phyloP scores from a whole-genome alignment of 2,329 filamentous ascomycete species.

The Botrytis tulipae region DNA sequence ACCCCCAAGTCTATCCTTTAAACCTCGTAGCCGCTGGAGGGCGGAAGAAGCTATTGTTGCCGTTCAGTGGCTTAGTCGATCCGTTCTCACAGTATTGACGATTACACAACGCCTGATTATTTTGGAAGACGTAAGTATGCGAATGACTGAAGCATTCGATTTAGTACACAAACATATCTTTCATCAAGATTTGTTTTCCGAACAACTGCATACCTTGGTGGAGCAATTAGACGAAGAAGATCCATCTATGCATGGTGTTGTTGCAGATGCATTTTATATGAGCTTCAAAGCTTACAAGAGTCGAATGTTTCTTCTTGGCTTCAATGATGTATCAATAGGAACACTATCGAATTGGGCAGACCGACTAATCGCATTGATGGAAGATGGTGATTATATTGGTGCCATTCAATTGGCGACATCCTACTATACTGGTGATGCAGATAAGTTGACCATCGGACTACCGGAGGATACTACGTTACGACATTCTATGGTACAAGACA shows the following conservation, averaged over 20 bases:
- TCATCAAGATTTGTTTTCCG: constrained; percentile 85
- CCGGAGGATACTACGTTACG: constrained; percentile 77
- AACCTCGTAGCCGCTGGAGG: constrained; percentile 82
- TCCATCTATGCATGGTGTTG: constrained; percentile 86
- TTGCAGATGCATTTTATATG: constrained; percentile 97
- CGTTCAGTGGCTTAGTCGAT: constrained; percentile 94
- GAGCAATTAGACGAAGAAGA: constrained; percentile 88
- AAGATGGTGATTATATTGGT: constrained; percentile 91
- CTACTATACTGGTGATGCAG: constrained; percentile 88
- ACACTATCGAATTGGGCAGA: constrained; percentile 97
- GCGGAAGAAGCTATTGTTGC: constrained; percentile 94
- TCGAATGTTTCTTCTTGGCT: constrained; percentile 86
- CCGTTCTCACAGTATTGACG: constrained; percentile 86
- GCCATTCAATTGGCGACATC: constrained; percentile 87
- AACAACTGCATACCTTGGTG: constrained; percentile 78
- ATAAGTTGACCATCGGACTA: constrained; percentile 89
- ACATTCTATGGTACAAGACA: constrained; percentile 81
- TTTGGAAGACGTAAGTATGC: constrained; percentile 82
- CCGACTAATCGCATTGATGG: constrained; percentile 87
- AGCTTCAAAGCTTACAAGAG: constrained; percentile 96
- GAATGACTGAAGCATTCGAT: constrained; percentile 93
- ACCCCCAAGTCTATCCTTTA: constrained; percentile 75
- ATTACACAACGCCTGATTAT: constrained; percentile 93
- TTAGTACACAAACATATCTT: constrained; percentile 89
- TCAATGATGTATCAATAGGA: constrained; percentile 88